phyloP scores from a whole-genome alignment of 352 stramenopile genomes.

The Phytophthora multivora region DNA sequence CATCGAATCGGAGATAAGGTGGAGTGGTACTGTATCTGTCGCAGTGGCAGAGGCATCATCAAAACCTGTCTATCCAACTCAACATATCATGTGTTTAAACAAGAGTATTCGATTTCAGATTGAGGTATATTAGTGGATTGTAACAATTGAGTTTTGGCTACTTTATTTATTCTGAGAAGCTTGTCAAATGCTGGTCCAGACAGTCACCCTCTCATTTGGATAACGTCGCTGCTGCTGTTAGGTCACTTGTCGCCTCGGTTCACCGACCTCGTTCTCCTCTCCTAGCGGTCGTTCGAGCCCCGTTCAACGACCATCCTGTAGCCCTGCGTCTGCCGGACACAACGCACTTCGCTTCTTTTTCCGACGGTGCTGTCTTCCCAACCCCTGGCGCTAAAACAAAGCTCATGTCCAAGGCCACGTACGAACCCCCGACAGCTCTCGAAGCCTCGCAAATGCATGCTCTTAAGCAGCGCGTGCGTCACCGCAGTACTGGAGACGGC shows the following conservation, averaged over 20 bases:
- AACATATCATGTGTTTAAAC: neutral
- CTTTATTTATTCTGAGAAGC: neutral
- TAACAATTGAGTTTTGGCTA: neutral
- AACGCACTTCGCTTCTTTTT: neutral
- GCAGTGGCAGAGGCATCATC: conserved; percentile 16
- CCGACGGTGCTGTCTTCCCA: neutral
- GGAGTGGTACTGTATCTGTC: conserved; percentile 5
- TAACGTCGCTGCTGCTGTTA: neutral
- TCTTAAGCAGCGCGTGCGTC: conserved; percentile 73
- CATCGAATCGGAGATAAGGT: neutral
- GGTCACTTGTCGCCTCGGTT: neutral
- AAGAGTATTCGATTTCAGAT: neutral
- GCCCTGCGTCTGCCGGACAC: conserved; percentile 4
- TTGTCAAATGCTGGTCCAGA: conserved; percentile 6
- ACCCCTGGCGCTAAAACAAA: neutral
- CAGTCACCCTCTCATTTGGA: conserved; percentile 23
- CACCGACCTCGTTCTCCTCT: neutral
- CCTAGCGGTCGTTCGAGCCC: neutral
- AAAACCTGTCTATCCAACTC: neutral
- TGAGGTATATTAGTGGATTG: neutral
- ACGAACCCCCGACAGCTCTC: conserved; percentile 12
- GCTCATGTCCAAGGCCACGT: conserved; percentile 19
- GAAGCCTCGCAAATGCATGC: conserved; percentile 38
- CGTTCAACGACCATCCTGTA: conserved; percentile 7
- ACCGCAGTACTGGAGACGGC: conserved; percentile 66